Conservation (phyloP, 768 basidiomycete genomes). For the Auricularia sp. region DNA sequence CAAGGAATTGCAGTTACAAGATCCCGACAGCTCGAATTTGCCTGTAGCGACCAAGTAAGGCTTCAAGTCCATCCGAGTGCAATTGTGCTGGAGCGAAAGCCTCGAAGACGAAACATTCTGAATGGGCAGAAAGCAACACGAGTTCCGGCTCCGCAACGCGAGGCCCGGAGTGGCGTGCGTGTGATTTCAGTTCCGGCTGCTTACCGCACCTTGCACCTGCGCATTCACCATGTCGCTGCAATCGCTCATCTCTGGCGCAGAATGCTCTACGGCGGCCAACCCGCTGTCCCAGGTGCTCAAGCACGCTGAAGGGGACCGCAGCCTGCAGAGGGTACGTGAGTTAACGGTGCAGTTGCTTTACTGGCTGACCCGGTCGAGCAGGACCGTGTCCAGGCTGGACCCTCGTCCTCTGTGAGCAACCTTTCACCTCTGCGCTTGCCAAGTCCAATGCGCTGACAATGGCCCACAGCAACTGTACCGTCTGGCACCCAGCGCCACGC, state of each 20-base stretch:
- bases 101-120: no score
- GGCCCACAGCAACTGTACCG: conserved; percentile 50
- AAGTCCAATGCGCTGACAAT: no score
- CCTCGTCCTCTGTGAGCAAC: conserved; percentile 56
- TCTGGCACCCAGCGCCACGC: conserved; percentile 49
- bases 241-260: conserved; percentile 70
- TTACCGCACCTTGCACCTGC: neutral
- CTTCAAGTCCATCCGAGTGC: no score
- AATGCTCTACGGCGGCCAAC: conserved; percentile 77
- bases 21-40: no score
- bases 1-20: no score
- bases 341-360: conserved; percentile 2
- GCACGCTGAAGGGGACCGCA: conserved; percentile 80
- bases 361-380: conserved; percentile 19
- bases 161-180: no score
- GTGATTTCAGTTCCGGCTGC: no score
- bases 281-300: conserved; percentile 85
- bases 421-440: neutral
- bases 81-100: no score
- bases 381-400: conserved; percentile 60
- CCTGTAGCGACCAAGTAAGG: no score
- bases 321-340: conserved; percentile 65
- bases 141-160: no score
- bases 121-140: no score
- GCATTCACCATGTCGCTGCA: conserved; percentile 12